Evolutionary conservation across 352 stramenopile species (phyloP).

Genomic region (Phytophthora crassamura): DNA sequence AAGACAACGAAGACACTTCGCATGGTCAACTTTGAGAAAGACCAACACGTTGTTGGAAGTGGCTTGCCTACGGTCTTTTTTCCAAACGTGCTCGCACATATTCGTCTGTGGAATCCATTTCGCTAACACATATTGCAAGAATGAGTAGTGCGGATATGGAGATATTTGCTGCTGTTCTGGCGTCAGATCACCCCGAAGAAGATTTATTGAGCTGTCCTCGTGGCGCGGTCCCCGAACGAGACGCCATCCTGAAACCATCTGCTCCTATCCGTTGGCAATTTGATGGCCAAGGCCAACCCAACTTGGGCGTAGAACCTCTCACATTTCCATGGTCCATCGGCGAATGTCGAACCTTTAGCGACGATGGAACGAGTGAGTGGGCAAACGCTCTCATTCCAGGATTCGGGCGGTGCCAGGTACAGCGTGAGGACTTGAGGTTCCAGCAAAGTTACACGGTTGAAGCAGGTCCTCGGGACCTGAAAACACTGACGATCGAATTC

Average conservation of each 20-base stretch:
- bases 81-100: not conserved
- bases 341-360: conserved; percentile 3
- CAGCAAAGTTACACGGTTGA: no score
- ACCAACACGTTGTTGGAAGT: not conserved
- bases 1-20: not conserved
- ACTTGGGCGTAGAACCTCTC: not conserved
- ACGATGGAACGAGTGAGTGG: conserved; percentile 4
- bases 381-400: conserved; percentile 10
- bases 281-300: conserved; percentile 2
- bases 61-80: conserved; percentile 5
- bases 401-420: conserved; percentile 10
- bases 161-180: not conserved
- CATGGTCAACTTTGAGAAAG: not conserved
- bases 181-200: not conserved
- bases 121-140: not conserved
- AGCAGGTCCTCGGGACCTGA: no score
- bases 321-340: not conserved
- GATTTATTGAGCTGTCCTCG: not conserved
- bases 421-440: no score
- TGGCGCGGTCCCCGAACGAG: not conserved
- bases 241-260: not conserved
- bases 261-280: conserved; percentile 3
- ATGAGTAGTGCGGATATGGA: not conserved
- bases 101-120: not conserved
- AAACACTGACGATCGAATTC: no score